Base-by-base conservation (phyloP, 163 green algal species). In the Trebouxiophyceae sp. region DNA sequence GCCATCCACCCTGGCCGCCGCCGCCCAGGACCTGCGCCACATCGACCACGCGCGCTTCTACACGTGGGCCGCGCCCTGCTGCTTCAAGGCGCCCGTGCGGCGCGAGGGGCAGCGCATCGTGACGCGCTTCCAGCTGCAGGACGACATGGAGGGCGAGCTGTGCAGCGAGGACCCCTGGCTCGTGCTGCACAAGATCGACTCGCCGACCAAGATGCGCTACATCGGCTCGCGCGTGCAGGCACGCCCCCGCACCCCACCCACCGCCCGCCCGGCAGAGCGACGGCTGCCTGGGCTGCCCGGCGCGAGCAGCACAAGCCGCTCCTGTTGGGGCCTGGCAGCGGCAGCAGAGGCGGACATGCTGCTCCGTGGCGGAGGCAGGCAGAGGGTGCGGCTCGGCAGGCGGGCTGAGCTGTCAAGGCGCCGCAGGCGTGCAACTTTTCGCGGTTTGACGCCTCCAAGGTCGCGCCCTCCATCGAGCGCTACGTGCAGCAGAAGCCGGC, bases 111-210 rank as follows among this genome's bases (percentile, higher is more conserved):
- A 78, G 56, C 62, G 77, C 5, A 70, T 78, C 30, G 67, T 81
- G 29, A 79, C 73, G 1, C 59, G 70, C 24, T 76, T 76, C 44
- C 62, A 72, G 70, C 59, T 84, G 56, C 8, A 55, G 3, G 34
- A 74, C 7, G 69, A 75, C 19, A 79, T 83, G 45, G 70, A 79
- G 56, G n/a, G 61, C 3, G 60, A 68, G 2, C 45, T 85, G 31
- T 85, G 78, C 72, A 65, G 30, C 29, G 44, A 69, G 19, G 69
- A 79, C 45, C 77, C 77, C 19, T 80, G 77, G 78, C 56, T 85
- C 33, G 60, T 85, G 6, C 67, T 85, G 70, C 78, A 85, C 69
- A 85, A 85, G 67, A 83, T 85, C 29, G 75, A 83, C 63, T 77
- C 64, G 22, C 78, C 78, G 65, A 81, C 75, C 55, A 83, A 83